Evolutionary conservation across 345 rosid genomes (phyloP).

Genomic region (Camelina neglecta): DNA sequence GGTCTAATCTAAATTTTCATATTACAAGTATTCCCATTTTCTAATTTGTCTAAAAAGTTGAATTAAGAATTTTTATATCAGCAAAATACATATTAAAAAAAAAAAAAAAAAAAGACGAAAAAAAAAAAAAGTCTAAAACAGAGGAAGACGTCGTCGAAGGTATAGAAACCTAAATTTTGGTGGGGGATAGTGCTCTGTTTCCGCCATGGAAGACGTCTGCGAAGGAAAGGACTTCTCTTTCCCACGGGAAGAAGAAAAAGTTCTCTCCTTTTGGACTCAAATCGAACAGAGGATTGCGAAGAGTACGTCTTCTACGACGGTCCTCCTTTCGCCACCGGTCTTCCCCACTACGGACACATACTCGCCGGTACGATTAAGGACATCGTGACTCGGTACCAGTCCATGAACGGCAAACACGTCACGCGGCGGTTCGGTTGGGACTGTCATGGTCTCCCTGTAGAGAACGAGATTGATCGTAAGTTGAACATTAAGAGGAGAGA

Average conservation of each 20-base stretch:
- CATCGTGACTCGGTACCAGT: conserved; percentile 84
- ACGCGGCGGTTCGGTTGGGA: conserved; percentile 99
- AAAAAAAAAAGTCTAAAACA: too few species aligned
- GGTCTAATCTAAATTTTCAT: too few species aligned
- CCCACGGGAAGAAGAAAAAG: conserved; percentile 72
- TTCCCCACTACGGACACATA: conserved; percentile 97
- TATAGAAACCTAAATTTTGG: conserved; percentile 25
- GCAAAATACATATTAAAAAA: too few species aligned
- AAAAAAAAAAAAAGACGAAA: too few species aligned
- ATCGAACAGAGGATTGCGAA: conserved; percentile 58
- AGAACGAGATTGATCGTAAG: conserved; percentile 81
- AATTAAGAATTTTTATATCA: too few species aligned
- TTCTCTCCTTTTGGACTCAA: conserved; percentile 63
- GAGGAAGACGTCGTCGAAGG: too few species aligned
- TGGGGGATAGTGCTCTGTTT: background rate
- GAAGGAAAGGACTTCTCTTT: conserved; percentile 92
- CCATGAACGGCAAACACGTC: conserved; percentile 91
- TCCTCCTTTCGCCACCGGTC: conserved; percentile 97
- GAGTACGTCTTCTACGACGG: conserved; percentile 93
- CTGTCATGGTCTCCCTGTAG: conserved; percentile 95
- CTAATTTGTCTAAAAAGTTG: too few species aligned
- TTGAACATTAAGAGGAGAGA: conserved; percentile 71
- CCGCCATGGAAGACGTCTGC: conserved; percentile 84
- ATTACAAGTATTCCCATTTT: too few species aligned
- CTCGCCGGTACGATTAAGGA: conserved; percentile 98